These are phyloP conservation scores for Fusarium mexicanum DNA, from an alignment of 2,329 filamentous ascomycete species.

Conservation along the genomic window DNA sequence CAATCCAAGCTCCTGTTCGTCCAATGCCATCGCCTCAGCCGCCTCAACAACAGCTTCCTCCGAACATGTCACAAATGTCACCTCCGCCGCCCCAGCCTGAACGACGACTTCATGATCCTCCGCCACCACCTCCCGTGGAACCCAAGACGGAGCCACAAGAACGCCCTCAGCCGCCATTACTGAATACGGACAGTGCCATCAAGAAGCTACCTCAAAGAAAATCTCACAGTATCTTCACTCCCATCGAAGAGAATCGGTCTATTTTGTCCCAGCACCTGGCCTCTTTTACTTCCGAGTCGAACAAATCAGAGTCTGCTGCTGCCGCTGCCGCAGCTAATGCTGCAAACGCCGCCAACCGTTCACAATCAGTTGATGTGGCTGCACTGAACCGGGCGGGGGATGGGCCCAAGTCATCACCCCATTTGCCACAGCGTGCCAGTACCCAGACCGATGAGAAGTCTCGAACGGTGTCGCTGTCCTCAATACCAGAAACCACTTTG, in stretches of 20 bases:
- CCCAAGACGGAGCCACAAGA: constrained; percentile 60
- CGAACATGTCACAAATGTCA: constrained; percentile 60
- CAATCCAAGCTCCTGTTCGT: constrained; percentile 56
- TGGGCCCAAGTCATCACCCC: constrained; percentile 65
- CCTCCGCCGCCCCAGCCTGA: constrained; percentile 61
- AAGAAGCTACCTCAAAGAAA: constrained; percentile 78
- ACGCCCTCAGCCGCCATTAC: constrained; percentile 55
- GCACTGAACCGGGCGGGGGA: constrained; percentile 62
- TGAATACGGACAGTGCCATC: constrained; percentile 63
- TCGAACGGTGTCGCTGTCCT: constrained; percentile 65
- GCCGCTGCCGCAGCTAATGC: constrained; percentile 42
- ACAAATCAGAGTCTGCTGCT: constrained; percentile 50
- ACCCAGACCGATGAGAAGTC: constrained; percentile 57
- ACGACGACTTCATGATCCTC: constrained; percentile 60
- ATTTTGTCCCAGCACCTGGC: constrained; percentile 86
- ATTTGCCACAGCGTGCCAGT: constrained; percentile 61
- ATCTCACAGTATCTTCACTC: constrained; percentile 94
- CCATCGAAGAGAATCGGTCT: constrained; percentile 92
- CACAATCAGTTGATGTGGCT: constrained; percentile 72
- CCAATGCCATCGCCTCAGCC: constrained; percentile 69
- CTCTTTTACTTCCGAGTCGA: constrained; percentile 67
- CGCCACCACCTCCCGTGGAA: constrained; percentile 62
- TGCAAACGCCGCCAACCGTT: constrained; percentile 54
- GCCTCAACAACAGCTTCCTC: constrained; percentile 61
- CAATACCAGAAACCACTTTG: constrained; percentile 71